A percentile compares a stretch with the other conserved stretches of the same genome.
These are phyloP conservation scores for Pseudogymnoascus sp. DNA, from an alignment of 2,329 filamentous ascomycete species.

Conservation along the genomic window DNA sequence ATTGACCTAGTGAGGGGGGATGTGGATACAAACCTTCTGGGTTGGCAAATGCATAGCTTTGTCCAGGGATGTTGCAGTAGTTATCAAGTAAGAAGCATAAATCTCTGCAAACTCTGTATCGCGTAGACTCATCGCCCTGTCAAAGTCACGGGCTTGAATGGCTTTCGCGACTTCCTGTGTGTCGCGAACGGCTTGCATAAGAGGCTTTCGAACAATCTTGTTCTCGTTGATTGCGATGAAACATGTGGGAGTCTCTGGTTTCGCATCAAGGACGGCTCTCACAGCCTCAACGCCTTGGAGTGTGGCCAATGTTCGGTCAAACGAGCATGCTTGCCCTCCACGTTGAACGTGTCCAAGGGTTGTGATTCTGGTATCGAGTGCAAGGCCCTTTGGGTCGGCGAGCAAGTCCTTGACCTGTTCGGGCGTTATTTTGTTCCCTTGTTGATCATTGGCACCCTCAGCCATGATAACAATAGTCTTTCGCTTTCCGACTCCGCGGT, in stretches of 20 bases:
- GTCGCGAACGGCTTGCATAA: conserved; percentile 80
- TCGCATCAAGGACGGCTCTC: conserved; percentile 81
- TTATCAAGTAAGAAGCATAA: conserved; percentile 83
- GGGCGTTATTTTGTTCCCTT: conserved; percentile 77
- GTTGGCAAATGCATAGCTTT: conserved; percentile 56
- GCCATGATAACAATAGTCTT: conserved; percentile 98
- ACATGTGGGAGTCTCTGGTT: conserved; percentile 79
- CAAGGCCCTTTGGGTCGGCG: conserved; percentile 66
- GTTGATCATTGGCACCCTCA: conserved; percentile 80
- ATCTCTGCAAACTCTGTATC: conserved; percentile 94
- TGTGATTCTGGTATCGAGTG: conserved; percentile 86
- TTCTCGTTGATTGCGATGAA: conserved; percentile 97
- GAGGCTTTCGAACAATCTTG: conserved; percentile 84
- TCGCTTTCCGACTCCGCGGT: conserved; percentile 81
- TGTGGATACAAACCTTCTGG: conserved; percentile 52
- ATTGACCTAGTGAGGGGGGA: background rate
- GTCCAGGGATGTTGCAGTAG: conserved; percentile 71
- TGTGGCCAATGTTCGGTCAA: conserved; percentile 88
- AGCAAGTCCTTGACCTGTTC: conserved; percentile 80
- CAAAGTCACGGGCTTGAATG: conserved; percentile 80
- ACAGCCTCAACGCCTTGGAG: conserved; percentile 92
- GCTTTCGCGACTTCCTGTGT: conserved; percentile 78
- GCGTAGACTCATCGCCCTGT: conserved; percentile 75
- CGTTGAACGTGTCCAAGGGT: conserved; percentile 96
- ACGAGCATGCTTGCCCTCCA: conserved; percentile 84